phyloP scores from a whole-genome alignment of 306 rosid species.

The Alnus rubra region DNA sequence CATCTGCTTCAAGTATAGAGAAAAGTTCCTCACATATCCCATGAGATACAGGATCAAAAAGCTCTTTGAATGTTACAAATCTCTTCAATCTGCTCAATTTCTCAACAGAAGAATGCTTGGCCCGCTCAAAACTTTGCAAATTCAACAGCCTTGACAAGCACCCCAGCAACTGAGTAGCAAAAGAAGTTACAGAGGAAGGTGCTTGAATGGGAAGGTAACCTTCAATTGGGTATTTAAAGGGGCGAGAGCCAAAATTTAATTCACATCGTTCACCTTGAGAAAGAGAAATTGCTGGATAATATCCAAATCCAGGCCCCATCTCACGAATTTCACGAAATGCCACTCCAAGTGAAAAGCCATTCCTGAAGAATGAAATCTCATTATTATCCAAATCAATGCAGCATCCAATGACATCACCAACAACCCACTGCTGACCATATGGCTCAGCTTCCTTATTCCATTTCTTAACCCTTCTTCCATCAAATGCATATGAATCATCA shows the following conservation, averaged over 20 bases:
- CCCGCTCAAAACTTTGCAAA: conserved; percentile 62
- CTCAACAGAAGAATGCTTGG: conserved; percentile 66
- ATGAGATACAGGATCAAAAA: conserved; percentile 67
- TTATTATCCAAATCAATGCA: conserved; percentile 85
- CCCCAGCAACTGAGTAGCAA: conserved; percentile 54
- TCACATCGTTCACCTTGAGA: conserved; percentile 93
- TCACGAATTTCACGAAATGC: conserved; percentile 85
- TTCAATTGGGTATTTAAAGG: conserved; percentile 82
- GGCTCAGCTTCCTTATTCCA: conserved; percentile 85
- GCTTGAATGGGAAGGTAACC: conserved; percentile 84
- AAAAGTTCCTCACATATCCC: conserved; percentile 79
- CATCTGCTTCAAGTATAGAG: conserved; percentile 60
- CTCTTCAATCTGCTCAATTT: conserved; percentile 75
- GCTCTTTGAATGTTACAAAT: conserved; percentile 71
- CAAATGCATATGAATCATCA: conserved; percentile 95
- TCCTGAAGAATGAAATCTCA: conserved; percentile 83
- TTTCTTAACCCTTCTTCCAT: conserved; percentile 87
- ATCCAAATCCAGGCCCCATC: conserved; percentile 80
- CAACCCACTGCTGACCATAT: conserved; percentile 95
- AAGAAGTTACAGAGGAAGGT: conserved; percentile 51
- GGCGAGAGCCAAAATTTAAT: conserved; percentile 83
- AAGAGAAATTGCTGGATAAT: conserved; percentile 92
- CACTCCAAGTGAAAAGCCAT: conserved; percentile 86
- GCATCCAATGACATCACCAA: conserved; percentile 95
- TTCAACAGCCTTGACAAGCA: conserved; percentile 88